phyloP scores from a whole-genome alignment of 1,284 basidiomycete genomes.

The Leccinum subspadiceum region DNA sequence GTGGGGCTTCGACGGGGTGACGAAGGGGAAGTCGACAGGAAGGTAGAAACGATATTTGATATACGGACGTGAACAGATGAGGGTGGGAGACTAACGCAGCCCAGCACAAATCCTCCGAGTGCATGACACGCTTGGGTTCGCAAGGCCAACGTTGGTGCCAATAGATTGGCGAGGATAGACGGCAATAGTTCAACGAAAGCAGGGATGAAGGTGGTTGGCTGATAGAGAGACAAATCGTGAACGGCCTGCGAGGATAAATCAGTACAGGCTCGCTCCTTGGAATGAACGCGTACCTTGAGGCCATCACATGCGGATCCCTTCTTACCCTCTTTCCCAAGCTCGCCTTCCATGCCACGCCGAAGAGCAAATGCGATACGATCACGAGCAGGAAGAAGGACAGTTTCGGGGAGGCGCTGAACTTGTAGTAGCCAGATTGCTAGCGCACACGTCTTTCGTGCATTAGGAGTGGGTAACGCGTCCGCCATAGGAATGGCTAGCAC shows the following conservation, averaged over 20 bases:
- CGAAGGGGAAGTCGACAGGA: conserved; percentile 42
- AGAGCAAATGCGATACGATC: conserved; percentile 68
- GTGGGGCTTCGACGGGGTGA: conserved; percentile 35
- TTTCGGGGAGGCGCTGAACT: conserved; percentile 59
- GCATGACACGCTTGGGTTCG: conserved; percentile 72
- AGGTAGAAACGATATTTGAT: conserved; percentile 44
- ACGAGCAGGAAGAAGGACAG: conserved; percentile 55
- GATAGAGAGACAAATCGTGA: conserved; percentile 61
- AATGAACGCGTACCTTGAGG: conserved; percentile 51
- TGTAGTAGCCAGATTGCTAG: conserved; percentile 72
- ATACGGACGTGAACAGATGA: conserved; percentile 51
- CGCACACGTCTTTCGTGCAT: conserved; percentile 78
- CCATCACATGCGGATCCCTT: conserved; percentile 75
- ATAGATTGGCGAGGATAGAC: conserved; percentile 58
- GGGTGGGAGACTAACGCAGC: conserved; percentile 43
- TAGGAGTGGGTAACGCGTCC: conserved; percentile 66
- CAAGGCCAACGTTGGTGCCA: conserved; percentile 58
- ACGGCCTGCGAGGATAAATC: conserved; percentile 51
- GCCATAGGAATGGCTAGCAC: conserved; percentile 70
- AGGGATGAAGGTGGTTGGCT: conserved; percentile 62
- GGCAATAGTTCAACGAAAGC: conserved; percentile 59
- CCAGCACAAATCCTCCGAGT: conserved; percentile 63
- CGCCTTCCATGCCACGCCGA: conserved; percentile 73
- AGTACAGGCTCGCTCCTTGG: conserved; percentile 1
- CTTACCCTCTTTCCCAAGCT: conserved; percentile 82